Evolutionary conservation across 1,284 basidiomycete species (phyloP), one percentile per base, ranked within the genome.

Genomic region (Ustilago shanxiensis): DNA sequence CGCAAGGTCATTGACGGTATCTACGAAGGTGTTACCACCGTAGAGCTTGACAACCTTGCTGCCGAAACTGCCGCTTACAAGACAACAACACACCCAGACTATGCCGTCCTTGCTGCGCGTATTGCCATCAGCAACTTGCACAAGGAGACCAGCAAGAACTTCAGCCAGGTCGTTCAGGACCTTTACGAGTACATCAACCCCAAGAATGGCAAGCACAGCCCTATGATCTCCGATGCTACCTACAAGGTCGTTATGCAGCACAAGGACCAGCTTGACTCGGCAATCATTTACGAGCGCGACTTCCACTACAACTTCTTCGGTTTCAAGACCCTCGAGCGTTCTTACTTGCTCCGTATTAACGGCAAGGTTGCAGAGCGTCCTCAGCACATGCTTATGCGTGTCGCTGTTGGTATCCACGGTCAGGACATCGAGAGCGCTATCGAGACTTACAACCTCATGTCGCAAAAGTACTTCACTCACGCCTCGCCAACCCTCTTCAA

Each of bases 321-420:
- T 28, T 99, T 99, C 91, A 99, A 99, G 88, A 99, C 97, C 1
- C 91, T 99, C 35, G 97, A 99, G 88, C 93, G 97, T 41, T 98
- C 96, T 4, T 99, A 99, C 87, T 90, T 99, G 9, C 91, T 99
- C 55, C 92, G 94, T 70, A 92, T 98, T 88, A 91, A 98, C 86
- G 94, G 94, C 65, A 94, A 94, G 82, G 93, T 97, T 54, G 96
- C 95, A 54, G 97, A 99, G 88, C 91, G 97, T 58, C 97, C 97
- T 35, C 96, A 99, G 86, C 97, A 99, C 88, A 94, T 99, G 92
- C 92, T 99, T 85, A 99, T 99, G 97, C 95, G 96, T 88, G 97
- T 99, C 61, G 93, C 96, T 53, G 94, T 99, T 56, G 97, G 96
- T 66, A 97, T 99, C 77, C 96, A 99, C 86, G 95, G 95, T 13